These are phyloP conservation scores for Claviceps purpurea DNA, from an alignment of 2,329 filamentous ascomycete species.

Conservation along the genomic window DNA sequence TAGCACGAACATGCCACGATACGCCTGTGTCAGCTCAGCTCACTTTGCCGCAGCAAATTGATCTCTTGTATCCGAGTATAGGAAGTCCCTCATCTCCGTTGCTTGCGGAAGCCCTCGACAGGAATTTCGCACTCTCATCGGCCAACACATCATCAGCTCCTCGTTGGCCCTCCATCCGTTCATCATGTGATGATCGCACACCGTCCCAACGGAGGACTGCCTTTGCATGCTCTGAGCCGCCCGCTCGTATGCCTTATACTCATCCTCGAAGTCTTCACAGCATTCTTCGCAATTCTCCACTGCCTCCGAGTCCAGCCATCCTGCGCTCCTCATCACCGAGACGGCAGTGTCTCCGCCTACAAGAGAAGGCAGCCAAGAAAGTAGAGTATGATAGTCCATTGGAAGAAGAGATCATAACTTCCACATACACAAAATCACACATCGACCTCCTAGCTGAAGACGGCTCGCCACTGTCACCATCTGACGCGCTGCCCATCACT, in stretches of 20 bases:
- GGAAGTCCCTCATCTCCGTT: conserved; percentile 48
- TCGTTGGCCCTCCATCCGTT: background rate
- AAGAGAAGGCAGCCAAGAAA: conserved; percentile 39
- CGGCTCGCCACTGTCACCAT: conserved; percentile 32
- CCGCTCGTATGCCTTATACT: conserved; percentile 32
- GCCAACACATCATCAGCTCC: conserved; percentile 15
- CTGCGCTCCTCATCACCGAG: conserved; percentile 41
- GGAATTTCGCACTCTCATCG: conserved; percentile 33
- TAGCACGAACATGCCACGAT: conserved; percentile 33
- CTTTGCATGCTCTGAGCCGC: background rate
- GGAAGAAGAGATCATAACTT: conserved; percentile 50
- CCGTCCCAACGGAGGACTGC: conserved; percentile 5
- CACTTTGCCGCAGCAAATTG: conserved; percentile 31
- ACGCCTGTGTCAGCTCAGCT: conserved; percentile 40
- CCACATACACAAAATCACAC: conserved; percentile 48
- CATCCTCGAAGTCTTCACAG: conserved; percentile 46
- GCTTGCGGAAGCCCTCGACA: conserved; percentile 38
- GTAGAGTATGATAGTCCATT: conserved; percentile 51
- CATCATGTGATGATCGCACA: conserved; percentile 9
- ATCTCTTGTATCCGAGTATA: conserved; percentile 37
- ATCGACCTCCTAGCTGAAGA: conserved; percentile 50
- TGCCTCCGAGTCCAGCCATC: conserved; percentile 37
- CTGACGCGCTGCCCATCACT: conserved; percentile 10
- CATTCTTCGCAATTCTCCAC: conserved; percentile 53
- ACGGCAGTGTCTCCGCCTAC: conserved; percentile 39